These are phyloP conservation scores for Penicillium brasilianum DNA, from an alignment of 2,329 filamentous ascomycete species.

Conservation along the genomic window DNA sequence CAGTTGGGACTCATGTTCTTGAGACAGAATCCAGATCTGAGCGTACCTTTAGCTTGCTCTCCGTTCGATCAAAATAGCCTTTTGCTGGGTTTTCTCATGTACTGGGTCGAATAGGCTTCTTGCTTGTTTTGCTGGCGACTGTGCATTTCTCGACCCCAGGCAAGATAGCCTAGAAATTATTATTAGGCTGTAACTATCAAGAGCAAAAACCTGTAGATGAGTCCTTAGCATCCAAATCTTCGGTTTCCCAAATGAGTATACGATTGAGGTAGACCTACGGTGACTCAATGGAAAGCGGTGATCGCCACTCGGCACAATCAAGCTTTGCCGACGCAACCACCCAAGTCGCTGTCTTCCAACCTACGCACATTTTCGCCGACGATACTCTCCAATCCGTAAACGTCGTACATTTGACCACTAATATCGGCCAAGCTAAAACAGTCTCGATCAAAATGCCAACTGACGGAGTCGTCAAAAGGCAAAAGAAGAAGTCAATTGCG, in stretches of 20 bases:
- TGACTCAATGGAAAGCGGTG: neutral
- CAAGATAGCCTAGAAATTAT: neutral
- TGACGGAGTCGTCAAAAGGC: conserved; percentile 15
- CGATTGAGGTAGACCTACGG: neutral
- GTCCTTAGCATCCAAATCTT: neutral
- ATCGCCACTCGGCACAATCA: conserved; percentile 2
- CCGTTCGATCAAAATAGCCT: neutral
- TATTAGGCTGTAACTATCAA: too few species aligned
- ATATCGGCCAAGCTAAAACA: conserved; percentile 10
- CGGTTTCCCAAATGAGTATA: neutral
- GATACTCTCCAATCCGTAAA: neutral
- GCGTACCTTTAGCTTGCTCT: too few species aligned
- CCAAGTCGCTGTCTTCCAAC: neutral
- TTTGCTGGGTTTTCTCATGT: neutral
- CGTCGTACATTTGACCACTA: neutral
- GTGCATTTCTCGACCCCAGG: neutral
- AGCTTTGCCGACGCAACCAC: neutral
- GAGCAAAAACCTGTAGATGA: too few species aligned
- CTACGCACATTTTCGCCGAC: neutral
- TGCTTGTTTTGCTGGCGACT: neutral
- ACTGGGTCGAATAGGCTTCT: neutral
- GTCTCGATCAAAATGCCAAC: neutral
- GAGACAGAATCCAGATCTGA: too few species aligned
- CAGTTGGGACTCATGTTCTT: too few species aligned
- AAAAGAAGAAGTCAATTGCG: conserved; percentile 29